These are phyloP conservation scores for Fomitopsis serialis DNA, from an alignment of 768 basidiomycete genomes.

Conservation along the genomic window DNA sequence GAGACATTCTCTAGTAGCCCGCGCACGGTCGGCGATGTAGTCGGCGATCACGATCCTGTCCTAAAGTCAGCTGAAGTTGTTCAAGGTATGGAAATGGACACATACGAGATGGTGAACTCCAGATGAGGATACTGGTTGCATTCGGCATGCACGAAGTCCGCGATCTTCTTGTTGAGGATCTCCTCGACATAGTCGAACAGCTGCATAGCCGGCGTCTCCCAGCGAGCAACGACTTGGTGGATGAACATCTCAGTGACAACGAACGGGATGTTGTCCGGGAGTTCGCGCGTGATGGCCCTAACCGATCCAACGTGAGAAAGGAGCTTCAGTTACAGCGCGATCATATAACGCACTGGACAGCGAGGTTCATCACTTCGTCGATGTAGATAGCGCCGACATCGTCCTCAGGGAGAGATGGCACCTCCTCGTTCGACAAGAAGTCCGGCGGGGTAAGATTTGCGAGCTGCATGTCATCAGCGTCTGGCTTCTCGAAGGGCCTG, in stretches of 20 bases:
- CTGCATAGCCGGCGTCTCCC: slow-evolving; percentile 12
- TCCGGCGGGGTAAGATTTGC: not conserved
- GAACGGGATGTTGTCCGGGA: slow-evolving; percentile 60
- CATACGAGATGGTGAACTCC: slow-evolving; percentile 11
- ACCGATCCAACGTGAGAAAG: slow-evolving; percentile 21
- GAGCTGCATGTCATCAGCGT: not conserved
- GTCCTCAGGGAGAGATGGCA: not conserved
- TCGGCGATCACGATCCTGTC: slow-evolving; percentile 44
- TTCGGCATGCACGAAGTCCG: slow-evolving; percentile 9
- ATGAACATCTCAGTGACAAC: slow-evolving; percentile 20
- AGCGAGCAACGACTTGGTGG: slow-evolving; percentile 6
- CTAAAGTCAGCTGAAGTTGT: not conserved
- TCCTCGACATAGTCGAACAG: slow-evolving; percentile 15
- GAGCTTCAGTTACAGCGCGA: not conserved
- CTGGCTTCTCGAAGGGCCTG: slow-evolving; percentile 33
- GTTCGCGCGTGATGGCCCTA: slow-evolving; percentile 65
- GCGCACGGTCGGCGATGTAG: slow-evolving; percentile 40
- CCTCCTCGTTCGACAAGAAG: slow-evolving; percentile 21
- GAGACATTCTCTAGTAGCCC: slow-evolving; percentile 35
- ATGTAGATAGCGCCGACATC: slow-evolving; percentile 34
- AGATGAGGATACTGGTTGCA: slow-evolving; percentile 20
- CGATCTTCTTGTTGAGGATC: slow-evolving; percentile 11
- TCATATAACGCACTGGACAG: slow-evolving; percentile 35
- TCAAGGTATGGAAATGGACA: not conserved
- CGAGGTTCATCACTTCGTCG: slow-evolving; percentile 45